Conservation (phyloP, 2,329 filamentous ascomycete genomes). For the Monosporascus sp. region DNA sequence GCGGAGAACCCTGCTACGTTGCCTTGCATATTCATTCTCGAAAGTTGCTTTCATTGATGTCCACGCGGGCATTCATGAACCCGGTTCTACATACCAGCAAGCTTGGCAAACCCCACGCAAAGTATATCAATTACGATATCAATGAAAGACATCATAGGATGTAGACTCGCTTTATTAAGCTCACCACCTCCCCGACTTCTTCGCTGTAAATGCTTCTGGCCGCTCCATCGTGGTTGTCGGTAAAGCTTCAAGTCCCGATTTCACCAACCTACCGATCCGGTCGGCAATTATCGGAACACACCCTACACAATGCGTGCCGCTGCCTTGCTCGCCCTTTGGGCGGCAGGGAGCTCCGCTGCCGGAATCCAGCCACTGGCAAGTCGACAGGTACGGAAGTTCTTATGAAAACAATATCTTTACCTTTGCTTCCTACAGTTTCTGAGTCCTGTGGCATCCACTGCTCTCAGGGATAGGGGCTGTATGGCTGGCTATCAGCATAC, state of each 20-base stretch:
- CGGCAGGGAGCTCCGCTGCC: slow-evolving; percentile 7
- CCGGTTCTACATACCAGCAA: neutral
- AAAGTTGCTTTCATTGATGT: neutral
- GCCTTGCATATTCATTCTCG: neutral
- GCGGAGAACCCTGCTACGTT: neutral
- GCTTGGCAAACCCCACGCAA: neutral
- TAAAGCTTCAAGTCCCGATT: neutral
- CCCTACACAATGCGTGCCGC: slow-evolving; percentile 2
- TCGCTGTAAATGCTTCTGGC: neutral
- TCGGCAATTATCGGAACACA: neutral
- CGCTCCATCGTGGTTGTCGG: neutral
- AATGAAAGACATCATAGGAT: neutral
- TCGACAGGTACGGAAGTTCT: neutral
- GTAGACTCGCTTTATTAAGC: neutral
- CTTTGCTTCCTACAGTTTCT: no score
- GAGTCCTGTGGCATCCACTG: neutral
- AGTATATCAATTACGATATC: neutral
- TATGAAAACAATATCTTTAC: neutral
- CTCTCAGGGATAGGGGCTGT: neutral
- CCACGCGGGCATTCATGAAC: neutral
- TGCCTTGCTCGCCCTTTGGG: slow-evolving; percentile 2
- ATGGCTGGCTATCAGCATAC: neutral
- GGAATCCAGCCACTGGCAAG: slow-evolving; percentile 1
- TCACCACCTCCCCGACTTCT: neutral
- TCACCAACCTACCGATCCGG: neutral